phyloP scores from a whole-genome alignment of 192 early-diverging fungal species.

The Backusella luteola region DNA sequence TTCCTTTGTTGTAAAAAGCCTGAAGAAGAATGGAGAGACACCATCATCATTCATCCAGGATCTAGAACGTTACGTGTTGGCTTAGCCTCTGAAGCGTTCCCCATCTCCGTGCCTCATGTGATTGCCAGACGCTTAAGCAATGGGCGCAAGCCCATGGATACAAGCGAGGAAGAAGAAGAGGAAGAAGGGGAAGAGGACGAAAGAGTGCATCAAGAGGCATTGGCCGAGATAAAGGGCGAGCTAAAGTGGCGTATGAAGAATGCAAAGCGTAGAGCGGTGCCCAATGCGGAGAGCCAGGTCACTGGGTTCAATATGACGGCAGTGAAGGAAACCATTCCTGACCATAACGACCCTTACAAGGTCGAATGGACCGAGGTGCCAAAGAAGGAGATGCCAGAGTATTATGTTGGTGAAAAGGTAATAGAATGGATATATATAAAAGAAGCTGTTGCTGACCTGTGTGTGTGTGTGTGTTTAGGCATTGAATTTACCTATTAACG shows the following conservation, averaged over 20 bases:
- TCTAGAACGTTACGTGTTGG: constrained; percentile 83
- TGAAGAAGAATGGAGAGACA: constrained; percentile 56
- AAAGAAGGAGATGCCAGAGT: constrained; percentile 36
- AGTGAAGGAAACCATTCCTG: constrained; percentile 65
- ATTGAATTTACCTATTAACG: constrained; percentile 42
- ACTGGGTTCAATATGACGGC: constrained; percentile 69
- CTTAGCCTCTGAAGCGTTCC: constrained; percentile 78
- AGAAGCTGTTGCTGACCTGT: neutral
- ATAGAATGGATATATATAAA: neutral
- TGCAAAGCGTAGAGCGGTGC: constrained; percentile 74
- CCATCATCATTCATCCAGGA: constrained; percentile 86
- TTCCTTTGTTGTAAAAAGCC: constrained; percentile 30
- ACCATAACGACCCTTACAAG: constrained; percentile 91
- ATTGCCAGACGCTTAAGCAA: constrained; percentile 63
- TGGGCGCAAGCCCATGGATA: constrained; percentile 26
- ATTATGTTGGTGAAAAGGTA: constrained; percentile 65
- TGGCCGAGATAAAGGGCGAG: constrained; percentile 60
- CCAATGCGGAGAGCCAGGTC: constrained; percentile 74
- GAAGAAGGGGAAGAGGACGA: constrained; percentile 22
- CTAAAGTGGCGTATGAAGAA: constrained; percentile 77
- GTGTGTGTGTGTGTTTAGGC: constrained; percentile 30
- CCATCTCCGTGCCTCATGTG: constrained; percentile 73
- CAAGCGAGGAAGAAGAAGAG: constrained; percentile 19
- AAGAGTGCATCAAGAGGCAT: constrained; percentile 8
- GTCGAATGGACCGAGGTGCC: constrained; percentile 77